These are phyloP conservation scores for Geotrichum macrosporum DNA, from an alignment of 1,139 yeast species.

Conservation along the genomic window DNA sequence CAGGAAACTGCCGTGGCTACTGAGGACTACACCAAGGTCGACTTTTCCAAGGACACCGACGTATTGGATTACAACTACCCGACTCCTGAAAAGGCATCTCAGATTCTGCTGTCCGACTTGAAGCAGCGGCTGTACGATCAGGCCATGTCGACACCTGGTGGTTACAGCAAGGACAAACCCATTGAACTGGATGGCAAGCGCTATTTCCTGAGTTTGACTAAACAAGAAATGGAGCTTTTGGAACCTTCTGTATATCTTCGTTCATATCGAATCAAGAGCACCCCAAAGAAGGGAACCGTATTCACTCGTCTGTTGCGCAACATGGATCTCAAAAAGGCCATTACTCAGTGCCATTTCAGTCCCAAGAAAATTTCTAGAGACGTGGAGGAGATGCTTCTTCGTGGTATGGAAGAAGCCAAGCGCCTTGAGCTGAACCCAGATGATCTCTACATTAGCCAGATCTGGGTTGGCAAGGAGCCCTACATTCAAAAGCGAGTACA, in stretches of 20 bases:
- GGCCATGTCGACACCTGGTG: constrained; percentile 61
- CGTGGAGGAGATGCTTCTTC: constrained; percentile 66
- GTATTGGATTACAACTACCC: constrained; percentile 19
- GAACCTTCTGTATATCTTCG: constrained; percentile 80
- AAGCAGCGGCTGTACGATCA: constrained; percentile 60
- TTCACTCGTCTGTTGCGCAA: constrained; percentile 73
- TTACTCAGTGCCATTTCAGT: constrained; percentile 88
- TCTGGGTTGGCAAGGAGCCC: constrained; percentile 94
- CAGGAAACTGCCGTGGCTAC: constrained; percentile 3
- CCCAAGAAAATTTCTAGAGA: constrained; percentile 77
- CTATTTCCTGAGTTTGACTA: constrained; percentile 55
- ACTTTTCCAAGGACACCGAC: constrained; percentile 20
- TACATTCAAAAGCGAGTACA: constrained; percentile 67
- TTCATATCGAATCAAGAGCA: constrained; percentile 75
- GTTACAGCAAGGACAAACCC: constrained; percentile 60
- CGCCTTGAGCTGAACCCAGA: constrained; percentile 56
- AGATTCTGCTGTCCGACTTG: constrained; percentile 60
- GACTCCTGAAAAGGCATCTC: constrained; percentile 41
- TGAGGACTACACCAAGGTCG: constrained; percentile 19
- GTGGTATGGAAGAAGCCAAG: constrained; percentile 68
- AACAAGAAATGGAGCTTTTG: constrained; percentile 62
- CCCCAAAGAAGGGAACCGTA: constrained; percentile 82
- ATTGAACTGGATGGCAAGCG: constrained; percentile 49
- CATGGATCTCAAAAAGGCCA: constrained; percentile 68
- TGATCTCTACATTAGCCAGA: constrained; percentile 66